These are phyloP conservation scores for Psidium guajava DNA, from an alignment of 345 rosid genomes.

Conservation along the genomic window DNA sequence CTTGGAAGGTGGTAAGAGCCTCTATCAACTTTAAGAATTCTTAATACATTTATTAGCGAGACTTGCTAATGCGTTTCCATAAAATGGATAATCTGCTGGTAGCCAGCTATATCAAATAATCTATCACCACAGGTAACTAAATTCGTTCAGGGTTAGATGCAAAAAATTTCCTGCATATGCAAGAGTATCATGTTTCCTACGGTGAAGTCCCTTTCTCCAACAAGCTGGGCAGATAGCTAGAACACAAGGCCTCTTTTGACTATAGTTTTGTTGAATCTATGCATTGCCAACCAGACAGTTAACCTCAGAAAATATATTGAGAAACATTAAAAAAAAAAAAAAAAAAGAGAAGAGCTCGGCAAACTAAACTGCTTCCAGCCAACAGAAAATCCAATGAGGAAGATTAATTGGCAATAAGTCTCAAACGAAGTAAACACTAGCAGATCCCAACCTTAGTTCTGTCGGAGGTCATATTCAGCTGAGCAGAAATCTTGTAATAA, in stretches of 20 bases:
- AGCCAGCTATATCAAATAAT: neutral
- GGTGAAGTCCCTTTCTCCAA: neutral
- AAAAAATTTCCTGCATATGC: neutral
- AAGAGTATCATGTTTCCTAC: neutral
- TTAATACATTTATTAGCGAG: neutral
- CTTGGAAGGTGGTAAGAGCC: neutral
- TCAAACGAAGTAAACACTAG: neutral
- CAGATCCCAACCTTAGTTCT: slow-evolving; percentile 73
- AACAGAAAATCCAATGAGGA: neutral
- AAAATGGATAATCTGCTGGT: neutral
- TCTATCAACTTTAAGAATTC: neutral
- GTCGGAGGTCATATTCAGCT: slow-evolving; percentile 76
- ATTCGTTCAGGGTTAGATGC: neutral
- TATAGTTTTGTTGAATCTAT: neutral
- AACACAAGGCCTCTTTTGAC: neutral
- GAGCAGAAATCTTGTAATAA: slow-evolving; percentile 83
- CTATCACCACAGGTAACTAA: neutral
- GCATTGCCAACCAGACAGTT: neutral
- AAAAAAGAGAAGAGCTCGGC: neutral
- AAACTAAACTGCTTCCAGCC: neutral
- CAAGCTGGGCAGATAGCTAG: neutral
- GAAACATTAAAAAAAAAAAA: neutral
- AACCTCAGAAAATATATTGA: neutral
- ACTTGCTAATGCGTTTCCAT: neutral
- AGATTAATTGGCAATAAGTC: neutral